phyloP scores from a whole-genome alignment of 495 filamentous ascomycete genomes.

The Friedmanniomyces simplex region DNA sequence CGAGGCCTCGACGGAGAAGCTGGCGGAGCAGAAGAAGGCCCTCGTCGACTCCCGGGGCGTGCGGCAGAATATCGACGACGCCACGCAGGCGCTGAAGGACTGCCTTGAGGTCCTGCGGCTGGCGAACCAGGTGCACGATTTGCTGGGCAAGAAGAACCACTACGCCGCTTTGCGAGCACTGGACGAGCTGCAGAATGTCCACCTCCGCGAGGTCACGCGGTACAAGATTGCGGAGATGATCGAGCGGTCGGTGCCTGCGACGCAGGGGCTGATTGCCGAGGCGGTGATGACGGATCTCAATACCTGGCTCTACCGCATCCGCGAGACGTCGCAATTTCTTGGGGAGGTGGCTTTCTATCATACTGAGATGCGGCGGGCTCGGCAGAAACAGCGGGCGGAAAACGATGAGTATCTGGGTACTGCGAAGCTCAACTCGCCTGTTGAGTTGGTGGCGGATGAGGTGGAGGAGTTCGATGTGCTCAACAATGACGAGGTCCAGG shows the following conservation, averaged over 20 bases:
- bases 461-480: constrained; percentile 89
- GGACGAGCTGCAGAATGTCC: constrained; percentile 92
- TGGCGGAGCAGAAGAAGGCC: constrained; percentile 88
- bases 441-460: constrained; percentile 91
- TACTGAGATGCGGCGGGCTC: constrained; percentile 72
- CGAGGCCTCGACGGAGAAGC: constrained; percentile 85
- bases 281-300: constrained; percentile 96
- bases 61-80: constrained; percentile 92
- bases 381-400: constrained; percentile 72
- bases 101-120: constrained; percentile 85
- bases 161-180: constrained; percentile 88
- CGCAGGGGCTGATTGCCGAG: constrained; percentile 85
- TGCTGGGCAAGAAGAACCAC: constrained; percentile 83
- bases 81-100: constrained; percentile 76
- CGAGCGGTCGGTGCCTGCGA: constrained; percentile 84
- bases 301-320: constrained; percentile 92
- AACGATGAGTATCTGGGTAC: constrained; percentile 57
- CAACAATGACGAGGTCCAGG: constrained; percentile 84
- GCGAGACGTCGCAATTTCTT: constrained; percentile 88
- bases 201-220: constrained; percentile 82
- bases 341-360: constrained; percentile 97
- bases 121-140: constrained; percentile 88
- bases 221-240: constrained; percentile 96
- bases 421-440: constrained; percentile 90
- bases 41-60: constrained; percentile 84